These are phyloP conservation scores for Suhomyces terraborum DNA, from an alignment of 1,139 yeast genomes.

Conservation along the genomic window DNA sequence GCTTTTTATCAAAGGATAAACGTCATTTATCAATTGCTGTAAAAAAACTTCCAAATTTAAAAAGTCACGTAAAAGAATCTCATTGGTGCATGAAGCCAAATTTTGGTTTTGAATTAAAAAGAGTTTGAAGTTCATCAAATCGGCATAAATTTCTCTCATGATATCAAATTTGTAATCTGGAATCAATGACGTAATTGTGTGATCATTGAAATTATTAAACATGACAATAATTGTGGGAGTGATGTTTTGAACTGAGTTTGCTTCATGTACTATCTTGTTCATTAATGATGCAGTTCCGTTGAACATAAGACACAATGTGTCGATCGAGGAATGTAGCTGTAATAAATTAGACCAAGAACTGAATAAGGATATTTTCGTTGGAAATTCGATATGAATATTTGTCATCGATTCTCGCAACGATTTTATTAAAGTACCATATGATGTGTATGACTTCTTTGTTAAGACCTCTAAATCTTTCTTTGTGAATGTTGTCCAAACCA, in stretches of 20 bases:
- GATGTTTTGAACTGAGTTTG: slow-evolving; percentile 23
- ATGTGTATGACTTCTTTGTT: slow-evolving; percentile 36
- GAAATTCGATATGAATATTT: slow-evolving; percentile 36
- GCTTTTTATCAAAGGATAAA: slow-evolving; percentile 29
- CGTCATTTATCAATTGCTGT: slow-evolving; percentile 27
- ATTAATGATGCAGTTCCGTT: slow-evolving; percentile 41
- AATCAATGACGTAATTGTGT: slow-evolving; percentile 27
- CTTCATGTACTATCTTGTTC: slow-evolving; percentile 29
- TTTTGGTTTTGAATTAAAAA: slow-evolving; percentile 20
- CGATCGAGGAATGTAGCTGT: slow-evolving; percentile 36
- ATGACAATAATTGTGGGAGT: slow-evolving; percentile 30
- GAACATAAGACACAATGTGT: slow-evolving; percentile 35
- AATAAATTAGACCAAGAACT: slow-evolving; percentile 42
- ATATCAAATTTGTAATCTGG: slow-evolving; percentile 42
- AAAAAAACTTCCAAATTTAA: slow-evolving; percentile 36
- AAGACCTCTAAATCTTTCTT: slow-evolving; percentile 32
- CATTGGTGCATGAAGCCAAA: slow-evolving; percentile 14
- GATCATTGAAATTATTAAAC: slow-evolving; percentile 30
- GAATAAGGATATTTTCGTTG: slow-evolving; percentile 41
- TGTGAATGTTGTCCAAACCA: slow-evolving; percentile 27
- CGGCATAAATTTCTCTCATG: slow-evolving; percentile 28
- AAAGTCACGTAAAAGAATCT: slow-evolving; percentile 16
- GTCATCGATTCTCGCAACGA: slow-evolving; percentile 37
- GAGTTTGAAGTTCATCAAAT: slow-evolving; percentile 26
- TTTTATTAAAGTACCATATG: slow-evolving; percentile 38